A percentile compares a stretch with the other conserved stretches of the same genome.
Conservation (phyloP, 192 early-diverging fungal species). For the Bifiguratus adelaidae region DNA sequence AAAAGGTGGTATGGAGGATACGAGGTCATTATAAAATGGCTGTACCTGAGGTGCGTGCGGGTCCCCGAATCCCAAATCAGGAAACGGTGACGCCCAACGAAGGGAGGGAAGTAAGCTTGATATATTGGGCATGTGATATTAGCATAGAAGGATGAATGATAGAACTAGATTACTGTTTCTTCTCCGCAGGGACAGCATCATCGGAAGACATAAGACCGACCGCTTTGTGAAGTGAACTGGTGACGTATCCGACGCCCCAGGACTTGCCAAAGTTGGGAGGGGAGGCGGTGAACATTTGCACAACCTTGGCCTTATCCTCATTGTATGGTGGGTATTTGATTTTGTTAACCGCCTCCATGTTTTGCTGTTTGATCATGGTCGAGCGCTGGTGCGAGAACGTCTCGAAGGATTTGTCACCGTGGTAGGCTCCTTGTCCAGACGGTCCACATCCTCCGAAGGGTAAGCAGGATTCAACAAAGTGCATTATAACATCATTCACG, state of each 20-base stretch:
- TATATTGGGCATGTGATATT: too few relatives aligned
- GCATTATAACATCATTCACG: constrained; percentile 69
- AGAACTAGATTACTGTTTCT: too few relatives aligned
- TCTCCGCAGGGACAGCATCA: too few relatives aligned
- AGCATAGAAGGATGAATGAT: too few relatives aligned
- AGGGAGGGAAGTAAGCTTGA: too few relatives aligned
- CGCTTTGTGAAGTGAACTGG: too few relatives aligned
- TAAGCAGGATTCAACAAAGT: constrained; percentile 27
- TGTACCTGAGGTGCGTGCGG: too few relatives aligned
- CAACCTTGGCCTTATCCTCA: constrained; percentile 7
- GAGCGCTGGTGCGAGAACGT: constrained; percentile 62
- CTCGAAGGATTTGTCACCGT: constrained; percentile 59
- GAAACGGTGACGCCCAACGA: too few relatives aligned
- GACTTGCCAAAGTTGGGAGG: background rate
- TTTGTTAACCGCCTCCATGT: constrained; percentile 17
- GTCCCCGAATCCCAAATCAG: too few relatives aligned
- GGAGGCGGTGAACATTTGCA: background rate
- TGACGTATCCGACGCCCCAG: background rate
- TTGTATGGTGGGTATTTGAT: constrained; percentile 24
- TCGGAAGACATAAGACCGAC: too few relatives aligned
- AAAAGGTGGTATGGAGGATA: too few relatives aligned
- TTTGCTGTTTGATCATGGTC: constrained; percentile 29
- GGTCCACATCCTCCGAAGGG: constrained; percentile 77
- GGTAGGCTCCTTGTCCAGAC: constrained; percentile 71
- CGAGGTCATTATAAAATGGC: too few relatives aligned